Evolutionary conservation across 208 protist genomes (phyloP).

Genomic region (Trypanosoma platydactyli): DNA sequence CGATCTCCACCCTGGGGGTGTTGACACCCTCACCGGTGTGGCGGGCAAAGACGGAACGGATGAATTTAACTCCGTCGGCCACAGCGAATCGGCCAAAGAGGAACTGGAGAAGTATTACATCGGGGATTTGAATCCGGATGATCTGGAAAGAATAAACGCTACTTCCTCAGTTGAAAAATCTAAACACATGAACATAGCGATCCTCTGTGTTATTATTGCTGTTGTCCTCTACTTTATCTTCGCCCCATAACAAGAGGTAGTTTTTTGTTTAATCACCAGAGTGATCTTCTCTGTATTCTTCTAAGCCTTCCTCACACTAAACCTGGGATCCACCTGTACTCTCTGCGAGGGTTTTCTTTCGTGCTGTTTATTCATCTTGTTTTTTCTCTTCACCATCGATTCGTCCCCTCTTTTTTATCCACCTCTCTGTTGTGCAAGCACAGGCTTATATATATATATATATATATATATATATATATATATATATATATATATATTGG

Average conservation of each 20-base stretch:
- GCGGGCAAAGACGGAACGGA: slow-evolving; percentile 82
- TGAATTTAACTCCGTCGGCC: slow-evolving; percentile 83
- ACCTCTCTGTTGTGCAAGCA: neutral
- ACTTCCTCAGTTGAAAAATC: slow-evolving; percentile 29
- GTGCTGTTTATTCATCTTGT: slow-evolving; percentile 2
- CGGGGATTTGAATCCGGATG: slow-evolving; percentile 68
- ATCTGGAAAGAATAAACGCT: slow-evolving; percentile 35
- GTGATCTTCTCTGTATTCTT: neutral
- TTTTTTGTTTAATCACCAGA: neutral
- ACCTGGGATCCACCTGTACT: too few species aligned
- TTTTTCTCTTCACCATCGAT: too few species aligned
- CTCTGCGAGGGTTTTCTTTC: slow-evolving; percentile 12
- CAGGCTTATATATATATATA: slow-evolving; percentile 5
- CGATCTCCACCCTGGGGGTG: slow-evolving; percentile 88
- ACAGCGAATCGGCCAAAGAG: slow-evolving; percentile 66
- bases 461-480: neutral
- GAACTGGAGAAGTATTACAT: slow-evolving; percentile 77
- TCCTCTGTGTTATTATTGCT: slow-evolving; percentile 35
- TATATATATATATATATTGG: neutral
- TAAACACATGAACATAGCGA: slow-evolving; percentile 27
- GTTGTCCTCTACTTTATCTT: slow-evolving; percentile 25
- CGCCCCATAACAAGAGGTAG: slow-evolving; percentile 11
- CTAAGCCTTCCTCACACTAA: neutral
- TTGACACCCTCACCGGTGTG: slow-evolving; percentile 78
- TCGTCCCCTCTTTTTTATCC: too few species aligned